A percentile compares a stretch with the other conserved stretches of the same genome.
Evolutionary conservation across 371 early-diverging fungal species (phyloP).

Genomic region (Circinella minor): DNA sequence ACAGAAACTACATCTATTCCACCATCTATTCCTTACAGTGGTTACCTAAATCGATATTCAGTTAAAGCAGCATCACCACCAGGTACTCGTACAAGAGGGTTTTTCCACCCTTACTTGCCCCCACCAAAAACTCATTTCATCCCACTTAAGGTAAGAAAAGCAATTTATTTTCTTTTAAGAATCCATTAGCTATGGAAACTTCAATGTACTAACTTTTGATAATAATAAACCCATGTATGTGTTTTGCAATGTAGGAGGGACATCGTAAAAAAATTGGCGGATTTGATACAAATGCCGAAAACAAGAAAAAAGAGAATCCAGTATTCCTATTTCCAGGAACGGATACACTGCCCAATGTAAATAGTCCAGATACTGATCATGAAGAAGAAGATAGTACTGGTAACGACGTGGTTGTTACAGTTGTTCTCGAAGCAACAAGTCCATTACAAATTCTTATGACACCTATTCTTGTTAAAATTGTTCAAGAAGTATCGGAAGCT

Average conservation of each 20-base stretch:
- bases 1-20: slow-evolving; percentile 37
- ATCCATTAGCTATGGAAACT: not conserved
- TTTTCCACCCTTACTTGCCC: slow-evolving; percentile 58
- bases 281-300: slow-evolving; percentile 4
- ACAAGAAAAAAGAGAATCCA: slow-evolving; percentile 1
- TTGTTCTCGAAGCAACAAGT: slow-evolving; percentile 64
- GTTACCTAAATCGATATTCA: slow-evolving; percentile 63
- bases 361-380: not conserved
- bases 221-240: no score
- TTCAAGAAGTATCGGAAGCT: slow-evolving; percentile 73
- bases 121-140: slow-evolving; percentile 51
- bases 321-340: slow-evolving; percentile 13
- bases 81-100: slow-evolving; percentile 23
- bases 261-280: slow-evolving; percentile 8
- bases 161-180: not conserved
- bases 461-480: slow-evolving; percentile 75
- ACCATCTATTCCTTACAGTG: slow-evolving; percentile 74
- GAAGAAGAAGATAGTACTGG: slow-evolving; percentile 26
- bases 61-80: slow-evolving; percentile 41
- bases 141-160: slow-evolving; percentile 38
- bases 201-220: not conserved
- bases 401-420: slow-evolving; percentile 52
- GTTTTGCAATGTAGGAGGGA: not conserved
- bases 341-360: not conserved
- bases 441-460: slow-evolving; percentile 68